Evolutionary conservation across 164 flowering plant genomes (phyloP), one percentile per base, ranked within the genome.

Genomic region (Magnolia officinalis): DNA sequence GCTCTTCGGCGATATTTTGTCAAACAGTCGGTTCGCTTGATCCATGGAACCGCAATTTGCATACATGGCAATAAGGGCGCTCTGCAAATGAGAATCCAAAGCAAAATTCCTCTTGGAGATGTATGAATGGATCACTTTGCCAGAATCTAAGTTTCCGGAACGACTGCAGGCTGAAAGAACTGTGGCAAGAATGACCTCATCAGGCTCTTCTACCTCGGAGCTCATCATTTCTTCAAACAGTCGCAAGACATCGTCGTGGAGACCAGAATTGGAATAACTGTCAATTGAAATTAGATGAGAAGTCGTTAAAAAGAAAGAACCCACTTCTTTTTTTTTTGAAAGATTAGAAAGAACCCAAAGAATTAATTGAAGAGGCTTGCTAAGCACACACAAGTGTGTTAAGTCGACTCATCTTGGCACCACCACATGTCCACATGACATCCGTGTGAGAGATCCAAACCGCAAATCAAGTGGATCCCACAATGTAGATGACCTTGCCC

Each of bases 141-240:
- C 93, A 75, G 51, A 80, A 58, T 72, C 79, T 63, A 90, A 76
- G 75, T 89, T 87, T 67, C 87, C 79, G 49, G 88, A 77, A 70
- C 84, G 90, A 16, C 84, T 87, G 76, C 93, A 90, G 0, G 93
- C 90, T 63, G 95, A 88, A 75, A 91, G 79, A 73, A 89, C 75
- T 8, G 81, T 84, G 24, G 88, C 82, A 67, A 89, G 88, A 74
- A 89, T 67, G 75, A 87, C 80, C 55, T 71, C 78, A 79, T 91
- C 98, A 11, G 90, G 90, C 75, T 89, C 81, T 55, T 55, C 61
- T 21, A 84, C 75, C 75, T 76, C 80, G 1, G 85, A 84, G 37
- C 63, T 80, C 85, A 82, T 83, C 92, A 93, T 90, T 84, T 91
- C 92, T 72, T 90, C 91, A 80, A 86, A 86, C 18, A 90, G 85